Percentiles rank a stretch among this genome's conserved stretches.
These are phyloP conservation scores for Thelonectria discophora DNA, from an alignment of 2,329 filamentous ascomycete genomes.

Conservation along the genomic window DNA sequence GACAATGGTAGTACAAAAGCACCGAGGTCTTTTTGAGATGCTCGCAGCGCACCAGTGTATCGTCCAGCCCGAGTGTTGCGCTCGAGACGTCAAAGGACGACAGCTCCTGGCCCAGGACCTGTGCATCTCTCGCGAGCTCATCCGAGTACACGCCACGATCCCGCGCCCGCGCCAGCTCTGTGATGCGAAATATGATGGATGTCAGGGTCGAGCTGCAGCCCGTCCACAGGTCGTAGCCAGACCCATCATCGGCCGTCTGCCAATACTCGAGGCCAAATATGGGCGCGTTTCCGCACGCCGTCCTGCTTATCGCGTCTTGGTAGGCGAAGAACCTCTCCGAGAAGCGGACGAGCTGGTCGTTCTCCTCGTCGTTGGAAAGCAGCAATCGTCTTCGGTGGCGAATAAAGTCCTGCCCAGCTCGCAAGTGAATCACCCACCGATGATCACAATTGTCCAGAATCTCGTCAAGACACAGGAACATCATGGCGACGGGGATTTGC, in stretches of 20 bases:
- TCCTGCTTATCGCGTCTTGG: conserved; percentile 60
- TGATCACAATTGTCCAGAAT: conserved; percentile 38
- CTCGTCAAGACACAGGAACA: conserved; percentile 39
- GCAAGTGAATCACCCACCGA: conserved; percentile 57
- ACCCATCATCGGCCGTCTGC: conserved; percentile 39
- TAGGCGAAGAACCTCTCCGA: conserved; percentile 60
- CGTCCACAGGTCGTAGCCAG: conserved; percentile 54
- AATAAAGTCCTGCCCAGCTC: conserved; percentile 58
- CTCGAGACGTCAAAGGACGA: not conserved
- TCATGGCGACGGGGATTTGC: conserved; percentile 37
- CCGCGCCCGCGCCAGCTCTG: conserved; percentile 53
- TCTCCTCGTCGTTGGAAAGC: conserved; percentile 22
- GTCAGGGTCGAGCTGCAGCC: conserved; percentile 58
- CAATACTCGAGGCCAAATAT: conserved; percentile 59
- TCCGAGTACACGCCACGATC: conserved; percentile 2
- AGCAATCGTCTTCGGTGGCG: conserved; percentile 45
- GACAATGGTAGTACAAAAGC: conserved; percentile 56
- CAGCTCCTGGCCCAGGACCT: conserved; percentile 24
- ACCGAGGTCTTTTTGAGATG: conserved; percentile 52
- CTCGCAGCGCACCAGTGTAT: conserved; percentile 36
- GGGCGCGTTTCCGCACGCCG: conserved; percentile 57
- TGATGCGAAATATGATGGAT: conserved; percentile 56
- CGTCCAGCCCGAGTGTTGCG: conserved; percentile 4
- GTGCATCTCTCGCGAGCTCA: conserved; percentile 12
- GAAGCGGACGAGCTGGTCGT: conserved; percentile 27